Evolutionary conservation across 2,329 filamentous ascomycete genomes (phyloP), one percentile per base, ranked within the genome.

Genomic region (Fusarium fracticaudum): DNA sequence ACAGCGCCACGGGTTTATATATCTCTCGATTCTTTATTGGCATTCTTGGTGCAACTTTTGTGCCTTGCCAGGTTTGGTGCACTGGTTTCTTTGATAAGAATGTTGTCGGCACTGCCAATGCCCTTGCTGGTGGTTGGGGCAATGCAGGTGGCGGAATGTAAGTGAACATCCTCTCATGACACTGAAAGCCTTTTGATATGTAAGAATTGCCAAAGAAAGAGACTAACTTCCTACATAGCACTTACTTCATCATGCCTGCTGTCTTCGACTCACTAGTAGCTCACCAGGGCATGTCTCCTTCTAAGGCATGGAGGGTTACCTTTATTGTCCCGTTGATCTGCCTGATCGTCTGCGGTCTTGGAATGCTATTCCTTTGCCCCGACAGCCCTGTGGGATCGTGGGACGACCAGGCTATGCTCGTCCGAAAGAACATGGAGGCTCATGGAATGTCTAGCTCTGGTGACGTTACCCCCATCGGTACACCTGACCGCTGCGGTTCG

Each of bases 71-170:
- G 80, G 95, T 97, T 12, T 98, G 95, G 94, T 94, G 92, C 15
- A 98, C 94, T 0, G 94, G 92, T 0, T 98, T 97, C 86, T 98
- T 94, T 81, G 95, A 98, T 84, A 96, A 95, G 85, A 96, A 95
- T 78, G 88, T 98, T 33, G 93, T 98, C 24, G 95, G 95, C 54
- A 95, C 94, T 11, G 94, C 94, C 70, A 98, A 98, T 80, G 93
- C 94, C 6, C 84, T 98, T 24, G 92, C 94, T 3, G 95, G 91
- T 47, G 95, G 95, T 20, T 92, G 93, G 85, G 95, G 95, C 59
- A 98, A 97, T 77, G 89, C 94, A 33, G 95, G 95, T 67, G 95
- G 95, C 72, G 95, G 95, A 64, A 93, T 97, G 71, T 74, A 74
- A 74, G 71, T 71, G 50, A 71, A 40, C 15, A 35, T 29, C 44